These are phyloP conservation scores for Paraphoma chrysanthemicola DNA, from an alignment of 2,329 filamentous ascomycete genomes.

Conservation along the genomic window DNA sequence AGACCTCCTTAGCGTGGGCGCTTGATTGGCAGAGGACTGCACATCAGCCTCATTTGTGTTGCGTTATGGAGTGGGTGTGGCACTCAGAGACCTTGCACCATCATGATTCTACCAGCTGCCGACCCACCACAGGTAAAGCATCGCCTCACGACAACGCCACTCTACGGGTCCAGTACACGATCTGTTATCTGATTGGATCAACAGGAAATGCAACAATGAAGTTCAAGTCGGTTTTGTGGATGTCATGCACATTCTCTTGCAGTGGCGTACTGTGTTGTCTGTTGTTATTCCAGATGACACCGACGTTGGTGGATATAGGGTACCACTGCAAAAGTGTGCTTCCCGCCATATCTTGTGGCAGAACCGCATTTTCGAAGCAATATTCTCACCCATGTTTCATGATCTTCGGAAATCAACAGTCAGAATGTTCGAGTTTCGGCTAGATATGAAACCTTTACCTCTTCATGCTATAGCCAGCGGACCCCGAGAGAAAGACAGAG, in stretches of 20 bases:
- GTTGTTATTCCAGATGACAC: too few relatives aligned
- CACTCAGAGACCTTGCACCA: conserved; percentile 14
- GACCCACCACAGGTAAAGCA: conserved; percentile 1
- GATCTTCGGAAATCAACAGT: too few relatives aligned
- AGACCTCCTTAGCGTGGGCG: conserved; percentile 18
- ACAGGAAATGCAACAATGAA: not conserved
- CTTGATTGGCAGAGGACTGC: conserved; percentile 23
- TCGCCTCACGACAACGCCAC: conserved; percentile 2
- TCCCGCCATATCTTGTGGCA: too few relatives aligned
- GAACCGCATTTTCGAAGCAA: too few relatives aligned
- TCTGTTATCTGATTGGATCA: not conserved
- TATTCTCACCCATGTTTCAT: too few relatives aligned
- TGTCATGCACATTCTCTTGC: not conserved
- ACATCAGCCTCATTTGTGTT: conserved; percentile 30
- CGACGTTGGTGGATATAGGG: too few relatives aligned
- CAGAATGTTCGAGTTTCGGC: too few relatives aligned
- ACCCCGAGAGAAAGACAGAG: too few relatives aligned
- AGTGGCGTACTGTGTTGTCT: too few relatives aligned
- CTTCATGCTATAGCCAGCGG: too few relatives aligned
- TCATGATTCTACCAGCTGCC: conserved; percentile 14
- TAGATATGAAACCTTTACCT: too few relatives aligned
- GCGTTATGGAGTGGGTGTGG: conserved; percentile 18
- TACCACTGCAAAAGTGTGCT: too few relatives aligned
- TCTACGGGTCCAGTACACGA: not conserved
- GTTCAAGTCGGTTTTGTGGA: not conserved